Conservation (phyloP, 352 stramenopile species). For the Hyaloperonospora brassicae region DNA sequence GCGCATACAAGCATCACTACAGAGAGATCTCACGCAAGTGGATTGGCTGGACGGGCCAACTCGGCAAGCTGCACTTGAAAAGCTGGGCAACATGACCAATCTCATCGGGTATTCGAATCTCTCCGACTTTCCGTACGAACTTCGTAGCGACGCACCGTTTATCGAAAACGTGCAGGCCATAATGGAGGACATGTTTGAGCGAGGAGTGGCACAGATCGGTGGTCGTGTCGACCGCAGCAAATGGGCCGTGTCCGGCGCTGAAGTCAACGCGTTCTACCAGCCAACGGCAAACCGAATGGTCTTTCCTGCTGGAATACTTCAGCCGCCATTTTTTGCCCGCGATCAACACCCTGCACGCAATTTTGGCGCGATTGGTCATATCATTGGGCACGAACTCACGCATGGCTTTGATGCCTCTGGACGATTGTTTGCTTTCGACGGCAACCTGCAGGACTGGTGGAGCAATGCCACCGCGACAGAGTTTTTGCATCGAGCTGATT, state of each 20-base stretch:
- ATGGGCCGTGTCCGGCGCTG: slow-evolving; percentile 89
- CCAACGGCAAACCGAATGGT: slow-evolving; percentile 86
- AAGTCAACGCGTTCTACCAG: slow-evolving; percentile 89
- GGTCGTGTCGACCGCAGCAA: slow-evolving; percentile 48
- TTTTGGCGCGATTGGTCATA: slow-evolving; percentile 88
- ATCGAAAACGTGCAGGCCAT: slow-evolving; percentile 43
- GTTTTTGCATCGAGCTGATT: slow-evolving; percentile 55
- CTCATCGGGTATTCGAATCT: slow-evolving; percentile 53
- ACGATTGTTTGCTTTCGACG: slow-evolving; percentile 79
- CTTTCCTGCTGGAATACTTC: slow-evolving; percentile 93
- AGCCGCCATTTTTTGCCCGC: slow-evolving; percentile 90
- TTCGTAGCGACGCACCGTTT: slow-evolving; percentile 28
- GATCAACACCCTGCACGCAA: slow-evolving; percentile 83
- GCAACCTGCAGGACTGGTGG: slow-evolving; percentile 93
- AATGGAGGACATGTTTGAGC: slow-evolving; percentile 35
- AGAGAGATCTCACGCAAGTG: slow-evolving; percentile 71
- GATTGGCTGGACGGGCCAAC: too few relatives aligned
- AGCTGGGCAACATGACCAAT: slow-evolving; percentile 76
- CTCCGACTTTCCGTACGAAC: slow-evolving; percentile 28
- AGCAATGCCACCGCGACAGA: slow-evolving; percentile 74
- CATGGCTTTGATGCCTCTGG: slow-evolving; percentile 93
- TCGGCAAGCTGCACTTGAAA: slow-evolving; percentile 70
- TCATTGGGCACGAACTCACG: slow-evolving; percentile 95
- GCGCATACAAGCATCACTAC: slow-evolving; percentile 73
- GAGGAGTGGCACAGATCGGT: slow-evolving; percentile 32